These are phyloP conservation scores for Penicillium pancosmium DNA, from an alignment of 495 filamentous ascomycete genomes.

Conservation along the genomic window DNA sequence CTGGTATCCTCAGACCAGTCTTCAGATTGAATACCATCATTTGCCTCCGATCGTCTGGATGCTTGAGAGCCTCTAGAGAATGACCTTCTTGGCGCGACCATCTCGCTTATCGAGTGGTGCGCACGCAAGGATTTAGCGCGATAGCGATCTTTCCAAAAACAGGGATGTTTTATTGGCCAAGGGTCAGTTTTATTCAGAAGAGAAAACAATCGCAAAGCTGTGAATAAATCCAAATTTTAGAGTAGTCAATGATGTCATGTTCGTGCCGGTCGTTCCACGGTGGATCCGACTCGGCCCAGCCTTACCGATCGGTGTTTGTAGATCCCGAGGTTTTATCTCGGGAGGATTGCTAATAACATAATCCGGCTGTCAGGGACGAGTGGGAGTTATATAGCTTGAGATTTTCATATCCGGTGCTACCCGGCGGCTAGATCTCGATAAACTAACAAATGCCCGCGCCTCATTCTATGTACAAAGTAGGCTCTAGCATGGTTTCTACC, in stretches of 20 bases:
- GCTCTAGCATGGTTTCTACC: too few species aligned
- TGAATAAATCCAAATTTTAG: not conserved
- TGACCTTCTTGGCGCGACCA: not conserved
- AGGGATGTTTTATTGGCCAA: not conserved
- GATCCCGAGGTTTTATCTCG: not conserved
- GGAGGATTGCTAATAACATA: not conserved
- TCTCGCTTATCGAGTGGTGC: not conserved
- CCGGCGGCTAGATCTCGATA: not conserved
- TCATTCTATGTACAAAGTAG: not conserved
- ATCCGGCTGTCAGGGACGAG: not conserved
- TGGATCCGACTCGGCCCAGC: slow-evolving; percentile 1
- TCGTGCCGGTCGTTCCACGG: slow-evolving; percentile 2
- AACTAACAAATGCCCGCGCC: not conserved
- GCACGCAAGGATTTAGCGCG: not conserved
- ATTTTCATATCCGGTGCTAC: not conserved
- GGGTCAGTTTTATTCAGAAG: not conserved
- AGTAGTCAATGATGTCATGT: not conserved
- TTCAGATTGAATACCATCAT: slow-evolving; percentile 12
- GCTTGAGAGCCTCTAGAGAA: not conserved
- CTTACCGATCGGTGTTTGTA: not conserved
- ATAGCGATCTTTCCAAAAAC: not conserved
- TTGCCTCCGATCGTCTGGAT: slow-evolving; percentile 2
- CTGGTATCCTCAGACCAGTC: slow-evolving; percentile 22
- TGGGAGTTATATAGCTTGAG: too few species aligned
- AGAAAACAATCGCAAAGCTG: not conserved